Evolutionary conservation across 2,329 filamentous ascomycete genomes (phyloP).

Genomic region (Aspergillus thermomutatus): DNA sequence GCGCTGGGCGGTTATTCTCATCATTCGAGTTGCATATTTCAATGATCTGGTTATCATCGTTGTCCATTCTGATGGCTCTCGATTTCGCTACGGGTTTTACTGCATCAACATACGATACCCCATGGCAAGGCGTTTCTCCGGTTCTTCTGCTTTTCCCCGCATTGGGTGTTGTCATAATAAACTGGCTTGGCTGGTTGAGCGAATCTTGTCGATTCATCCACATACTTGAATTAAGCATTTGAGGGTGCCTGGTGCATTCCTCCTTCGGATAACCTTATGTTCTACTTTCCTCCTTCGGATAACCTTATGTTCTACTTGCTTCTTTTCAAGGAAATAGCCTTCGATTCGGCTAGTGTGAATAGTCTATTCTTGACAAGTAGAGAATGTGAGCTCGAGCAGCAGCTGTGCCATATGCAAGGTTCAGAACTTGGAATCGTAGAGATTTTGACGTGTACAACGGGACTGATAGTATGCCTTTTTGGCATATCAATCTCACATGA

Average conservation of each 20-base stretch:
- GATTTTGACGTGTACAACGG: neutral
- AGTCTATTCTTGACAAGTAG: too few species aligned
- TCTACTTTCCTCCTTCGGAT: neutral
- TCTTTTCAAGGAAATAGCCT: neutral
- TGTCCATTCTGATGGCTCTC: neutral
- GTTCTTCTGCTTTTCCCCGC: neutral
- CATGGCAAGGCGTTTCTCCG: neutral
- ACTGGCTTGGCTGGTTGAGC: neutral
- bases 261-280: neutral
- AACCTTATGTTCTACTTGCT: neutral
- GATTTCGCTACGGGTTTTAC: neutral
- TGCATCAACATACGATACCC: neutral
- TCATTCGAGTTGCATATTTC: neutral
- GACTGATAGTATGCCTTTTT: neutral
- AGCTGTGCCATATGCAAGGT: too few species aligned
- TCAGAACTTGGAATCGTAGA: too few species aligned
- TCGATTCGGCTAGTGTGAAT: neutral
- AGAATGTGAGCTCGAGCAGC: too few species aligned
- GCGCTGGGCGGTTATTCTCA: neutral
- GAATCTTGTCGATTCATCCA: neutral
- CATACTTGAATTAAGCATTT: neutral
- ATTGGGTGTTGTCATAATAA: neutral
- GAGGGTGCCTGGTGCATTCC: neutral
- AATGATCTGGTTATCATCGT: neutral
- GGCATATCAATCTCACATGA: neutral